Percentiles rank a stretch among this genome's conserved stretches.
phyloP scores from a whole-genome alignment of 768 basidiomycete species.

The Termitomyces sp. region DNA sequence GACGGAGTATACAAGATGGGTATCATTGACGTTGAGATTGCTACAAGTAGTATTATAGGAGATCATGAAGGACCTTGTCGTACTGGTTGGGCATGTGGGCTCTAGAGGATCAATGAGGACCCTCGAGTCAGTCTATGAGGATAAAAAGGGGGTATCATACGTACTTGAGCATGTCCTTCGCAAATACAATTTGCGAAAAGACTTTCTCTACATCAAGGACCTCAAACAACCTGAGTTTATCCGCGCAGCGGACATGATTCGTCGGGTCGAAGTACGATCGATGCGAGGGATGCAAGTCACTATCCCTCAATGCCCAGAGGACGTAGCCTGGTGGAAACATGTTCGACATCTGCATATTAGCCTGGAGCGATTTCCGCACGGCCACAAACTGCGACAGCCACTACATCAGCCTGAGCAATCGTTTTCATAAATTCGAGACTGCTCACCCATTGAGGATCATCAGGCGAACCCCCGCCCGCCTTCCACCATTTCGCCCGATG shows the following conservation, averaged over 20 bases:
- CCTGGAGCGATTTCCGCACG: conserved; percentile 79
- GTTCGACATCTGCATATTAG: conserved; percentile 73
- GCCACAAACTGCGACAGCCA: conserved; percentile 59
- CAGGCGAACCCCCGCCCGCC: conserved; percentile 46
- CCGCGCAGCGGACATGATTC: conserved; percentile 22
- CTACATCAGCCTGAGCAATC: background rate
- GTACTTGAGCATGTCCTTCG: conserved; percentile 78
- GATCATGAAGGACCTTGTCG: conserved; percentile 68
- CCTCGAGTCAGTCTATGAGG: background rate
- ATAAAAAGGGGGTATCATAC: conserved; percentile 17
- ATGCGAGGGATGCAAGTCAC: conserved; percentile 62
- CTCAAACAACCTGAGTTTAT: conserved; percentile 71
- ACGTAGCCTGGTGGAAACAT: conserved; percentile 78
- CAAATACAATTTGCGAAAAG: conserved; percentile 79
- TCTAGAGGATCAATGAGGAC: conserved; percentile 26
- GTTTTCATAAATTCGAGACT: background rate
- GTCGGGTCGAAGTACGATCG: conserved; percentile 27
- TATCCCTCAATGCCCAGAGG: conserved; percentile 75
- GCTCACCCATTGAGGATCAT: conserved; percentile 56
- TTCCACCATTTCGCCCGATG: conserved; percentile 56
- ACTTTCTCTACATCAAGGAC: conserved; percentile 74
- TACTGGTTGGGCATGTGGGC: conserved; percentile 82
- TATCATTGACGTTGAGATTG: background rate
- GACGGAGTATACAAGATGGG: conserved; percentile 3
- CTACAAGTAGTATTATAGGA: conserved; percentile 39